These are phyloP conservation scores for Diaporthe aspalathi DNA, from an alignment of 2,329 filamentous ascomycete species.

Conservation along the genomic window DNA sequence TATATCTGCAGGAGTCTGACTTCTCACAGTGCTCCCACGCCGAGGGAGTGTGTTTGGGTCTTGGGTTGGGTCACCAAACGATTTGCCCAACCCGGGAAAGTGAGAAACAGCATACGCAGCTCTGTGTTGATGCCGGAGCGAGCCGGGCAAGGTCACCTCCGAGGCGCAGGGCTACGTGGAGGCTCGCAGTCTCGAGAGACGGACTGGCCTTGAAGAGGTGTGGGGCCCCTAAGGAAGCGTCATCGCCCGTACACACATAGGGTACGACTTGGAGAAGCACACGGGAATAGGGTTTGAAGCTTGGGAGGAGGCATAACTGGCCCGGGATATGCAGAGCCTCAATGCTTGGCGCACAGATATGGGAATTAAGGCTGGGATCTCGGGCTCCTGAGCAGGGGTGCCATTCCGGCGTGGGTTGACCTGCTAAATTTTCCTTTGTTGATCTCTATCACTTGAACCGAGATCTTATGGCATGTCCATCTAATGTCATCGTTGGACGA, in stretches of 20 bases:
- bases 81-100: background rate
- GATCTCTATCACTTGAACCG: constrained; percentile 15
- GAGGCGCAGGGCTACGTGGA: background rate
- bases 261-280: background rate
- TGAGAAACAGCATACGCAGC: background rate
- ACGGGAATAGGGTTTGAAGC: background rate
- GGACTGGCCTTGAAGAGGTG: background rate
- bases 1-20: background rate
- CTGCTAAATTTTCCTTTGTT: background rate
- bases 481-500: background rate
- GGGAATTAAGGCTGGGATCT: background rate
- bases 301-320: background rate
- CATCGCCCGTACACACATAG: background rate
- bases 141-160: background rate
- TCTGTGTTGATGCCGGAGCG: background rate
- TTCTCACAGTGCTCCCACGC: background rate
- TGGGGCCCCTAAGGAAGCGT: background rate
- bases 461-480: constrained; percentile 9
- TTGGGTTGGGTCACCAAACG: too few relatives aligned
- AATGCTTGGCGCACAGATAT: constrained; percentile 16
- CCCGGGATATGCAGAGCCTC: constrained; percentile 4
- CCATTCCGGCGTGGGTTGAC: background rate
- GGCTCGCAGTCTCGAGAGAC: background rate
- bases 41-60: background rate
- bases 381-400: background rate